These are phyloP conservation scores for Phyllosticta ampelicida DNA, from an alignment of 2,329 filamentous ascomycete genomes.

Conservation along the genomic window DNA sequence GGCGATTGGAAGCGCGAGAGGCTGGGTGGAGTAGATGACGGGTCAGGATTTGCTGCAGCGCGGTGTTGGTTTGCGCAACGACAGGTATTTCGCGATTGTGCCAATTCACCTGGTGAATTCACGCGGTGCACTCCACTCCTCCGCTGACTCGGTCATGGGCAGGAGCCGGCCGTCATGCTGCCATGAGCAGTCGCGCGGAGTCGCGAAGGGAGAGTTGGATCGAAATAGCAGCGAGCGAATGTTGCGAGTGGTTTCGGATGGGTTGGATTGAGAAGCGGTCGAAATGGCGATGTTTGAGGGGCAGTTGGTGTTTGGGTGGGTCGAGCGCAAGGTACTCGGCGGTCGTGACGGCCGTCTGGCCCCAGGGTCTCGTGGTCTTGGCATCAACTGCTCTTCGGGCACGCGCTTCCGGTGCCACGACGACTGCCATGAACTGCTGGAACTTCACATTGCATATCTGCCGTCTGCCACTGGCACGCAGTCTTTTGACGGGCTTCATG, in stretches of 20 bases:
- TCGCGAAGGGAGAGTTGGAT: not conserved
- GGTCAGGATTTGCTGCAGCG: not conserved
- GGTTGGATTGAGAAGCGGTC: slow-evolving; percentile 1
- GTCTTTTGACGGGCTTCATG: not conserved
- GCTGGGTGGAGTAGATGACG: slow-evolving; percentile 6
- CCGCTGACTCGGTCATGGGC: slow-evolving; percentile 11
- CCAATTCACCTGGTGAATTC: slow-evolving; percentile 5
- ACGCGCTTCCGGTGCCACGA: not conserved
- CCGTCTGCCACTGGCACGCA: too few species aligned
- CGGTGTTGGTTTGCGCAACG: not conserved
- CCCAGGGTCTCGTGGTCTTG: slow-evolving; percentile 3
- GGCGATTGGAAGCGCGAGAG: slow-evolving; percentile 3
- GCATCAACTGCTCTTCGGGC: not conserved
- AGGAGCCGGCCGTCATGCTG: slow-evolving; percentile 9
- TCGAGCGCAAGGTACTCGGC: slow-evolving; percentile 8
- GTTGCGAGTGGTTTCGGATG: not conserved
- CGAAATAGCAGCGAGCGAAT: not conserved
- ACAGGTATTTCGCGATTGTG: not conserved
- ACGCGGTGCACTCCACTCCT: slow-evolving; percentile 4
- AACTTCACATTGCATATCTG: not conserved
- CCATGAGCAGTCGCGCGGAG: slow-evolving; percentile 1
- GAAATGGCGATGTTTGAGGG: not conserved
- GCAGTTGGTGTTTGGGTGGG: not conserved
- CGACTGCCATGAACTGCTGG: not conserved
- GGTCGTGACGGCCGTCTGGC: slow-evolving; percentile 6